Evolutionary conservation across 495 filamentous ascomycete genomes (phyloP).

Genomic region (Sporormia fimetaria): DNA sequence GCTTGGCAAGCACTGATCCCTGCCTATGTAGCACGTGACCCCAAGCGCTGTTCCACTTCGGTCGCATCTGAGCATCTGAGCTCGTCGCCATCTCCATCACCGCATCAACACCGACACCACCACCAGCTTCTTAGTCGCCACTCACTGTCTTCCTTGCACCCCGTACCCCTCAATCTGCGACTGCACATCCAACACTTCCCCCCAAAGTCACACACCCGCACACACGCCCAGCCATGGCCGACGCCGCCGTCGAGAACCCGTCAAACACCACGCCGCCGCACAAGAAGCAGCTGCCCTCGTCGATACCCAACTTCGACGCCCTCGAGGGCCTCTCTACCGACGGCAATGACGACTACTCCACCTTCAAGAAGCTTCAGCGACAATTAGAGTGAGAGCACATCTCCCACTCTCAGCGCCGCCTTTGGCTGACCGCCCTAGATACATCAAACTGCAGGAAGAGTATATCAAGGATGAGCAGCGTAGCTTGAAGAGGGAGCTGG

Average conservation of each 20-base stretch:
- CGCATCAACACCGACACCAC: too few relatives aligned
- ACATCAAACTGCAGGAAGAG: constrained; percentile 96
- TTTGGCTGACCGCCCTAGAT: constrained; percentile 43
- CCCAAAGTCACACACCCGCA: background rate
- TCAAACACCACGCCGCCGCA: constrained; percentile 59
- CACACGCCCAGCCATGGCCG: constrained; percentile 48
- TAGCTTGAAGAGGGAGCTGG: constrained; percentile 92
- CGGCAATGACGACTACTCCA: constrained; percentile 84
- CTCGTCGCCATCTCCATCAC: too few relatives aligned
- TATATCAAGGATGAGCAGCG: constrained; percentile 99
- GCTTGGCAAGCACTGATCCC: too few relatives aligned
- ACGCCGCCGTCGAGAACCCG: constrained; percentile 71
- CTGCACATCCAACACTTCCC: too few relatives aligned
- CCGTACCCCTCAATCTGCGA: too few relatives aligned
- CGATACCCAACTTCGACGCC: constrained; percentile 79
- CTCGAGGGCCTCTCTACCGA: constrained; percentile 73
- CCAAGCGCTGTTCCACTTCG: too few relatives aligned
- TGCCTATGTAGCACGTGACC: too few relatives aligned
- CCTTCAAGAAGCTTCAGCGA: constrained; percentile 86
- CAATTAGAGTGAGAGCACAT: constrained; percentile 66
- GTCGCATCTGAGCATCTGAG: too few relatives aligned
- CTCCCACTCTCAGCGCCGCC: background rate
- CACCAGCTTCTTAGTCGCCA: too few relatives aligned
- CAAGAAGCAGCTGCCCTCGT: constrained; percentile 67
- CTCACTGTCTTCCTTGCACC: too few relatives aligned